Evolutionary conservation across 257 asterid species (phyloP).

Genomic region (Scutellaria galericulata): DNA sequence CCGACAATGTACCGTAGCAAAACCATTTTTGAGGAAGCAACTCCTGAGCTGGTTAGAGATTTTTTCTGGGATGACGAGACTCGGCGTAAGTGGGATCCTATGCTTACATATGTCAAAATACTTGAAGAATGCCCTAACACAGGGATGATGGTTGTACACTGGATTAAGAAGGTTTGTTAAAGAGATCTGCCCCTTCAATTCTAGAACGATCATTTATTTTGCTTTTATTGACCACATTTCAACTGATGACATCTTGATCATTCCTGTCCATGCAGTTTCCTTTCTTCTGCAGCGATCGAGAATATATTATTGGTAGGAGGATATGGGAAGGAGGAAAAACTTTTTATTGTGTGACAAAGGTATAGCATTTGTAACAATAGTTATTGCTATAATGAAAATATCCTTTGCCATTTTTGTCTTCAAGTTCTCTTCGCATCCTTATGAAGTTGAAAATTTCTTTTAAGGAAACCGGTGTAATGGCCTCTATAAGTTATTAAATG

Average conservation of each 20-base stretch:
- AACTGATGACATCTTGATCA: slow-evolving; percentile 20
- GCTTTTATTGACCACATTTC: slow-evolving; percentile 28
- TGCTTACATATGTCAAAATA: slow-evolving; percentile 73
- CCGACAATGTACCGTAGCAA: slow-evolving; percentile 71
- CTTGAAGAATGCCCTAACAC: slow-evolving; percentile 69
- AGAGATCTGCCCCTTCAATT: not conserved
- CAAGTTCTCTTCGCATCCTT: not conserved
- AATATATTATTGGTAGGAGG: slow-evolving; percentile 78
- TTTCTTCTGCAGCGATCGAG: slow-evolving; percentile 90
- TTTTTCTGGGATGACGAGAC: slow-evolving; percentile 98
- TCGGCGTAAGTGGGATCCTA: slow-evolving; percentile 88
- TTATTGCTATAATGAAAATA: not conserved
- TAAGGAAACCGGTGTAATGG: not conserved
- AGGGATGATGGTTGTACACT: slow-evolving; percentile 79
- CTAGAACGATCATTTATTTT: slow-evolving; percentile 14
- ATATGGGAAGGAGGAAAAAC: slow-evolving; percentile 79
- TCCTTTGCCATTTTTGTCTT: slow-evolving; percentile 2
- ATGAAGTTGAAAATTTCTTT: not conserved
- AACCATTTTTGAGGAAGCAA: slow-evolving; percentile 90
- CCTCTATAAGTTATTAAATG: not conserved
- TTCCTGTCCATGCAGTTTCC: slow-evolving; percentile 70
- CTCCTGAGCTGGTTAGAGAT: slow-evolving; percentile 84
- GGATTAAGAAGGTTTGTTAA: slow-evolving; percentile 83
- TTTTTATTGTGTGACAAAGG: slow-evolving; percentile 78
- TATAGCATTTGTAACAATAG: slow-evolving; percentile 23